A percentile compares a stretch with the other conserved stretches of the same genome.
These are phyloP conservation scores for Rhizoctonia solani DNA, from an alignment of 1,284 basidiomycete genomes.

Conservation along the genomic window DNA sequence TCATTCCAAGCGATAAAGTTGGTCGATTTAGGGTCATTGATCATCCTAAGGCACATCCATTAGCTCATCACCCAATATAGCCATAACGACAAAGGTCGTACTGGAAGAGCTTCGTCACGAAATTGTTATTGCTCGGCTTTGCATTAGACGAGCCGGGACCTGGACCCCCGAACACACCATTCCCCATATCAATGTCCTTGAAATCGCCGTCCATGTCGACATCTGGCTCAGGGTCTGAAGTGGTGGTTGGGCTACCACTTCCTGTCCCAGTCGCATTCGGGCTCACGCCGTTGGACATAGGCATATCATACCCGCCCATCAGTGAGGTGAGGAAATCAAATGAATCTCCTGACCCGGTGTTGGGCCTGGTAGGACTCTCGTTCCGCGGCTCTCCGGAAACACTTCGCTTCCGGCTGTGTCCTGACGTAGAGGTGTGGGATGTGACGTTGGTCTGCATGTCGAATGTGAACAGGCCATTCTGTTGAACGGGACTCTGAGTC, in stretches of 20 bases:
- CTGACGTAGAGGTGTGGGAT: conserved; percentile 1
- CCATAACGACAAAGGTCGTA: conserved; percentile 49
- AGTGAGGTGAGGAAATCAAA: conserved; percentile 11
- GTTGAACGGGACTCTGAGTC: conserved; percentile 17
- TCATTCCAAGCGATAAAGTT: conserved; percentile 80
- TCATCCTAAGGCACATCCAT: conserved; percentile 60
- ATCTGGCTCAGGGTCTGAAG: conserved; percentile 21
- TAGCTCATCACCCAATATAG: conserved; percentile 1
- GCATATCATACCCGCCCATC: conserved; percentile 9
- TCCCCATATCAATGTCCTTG: conserved; percentile 23
- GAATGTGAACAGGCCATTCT: conserved; percentile 3
- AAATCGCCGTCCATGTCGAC: conserved; percentile 34
- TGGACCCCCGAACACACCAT: conserved; percentile 4
- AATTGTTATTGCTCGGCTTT: conserved; percentile 59
- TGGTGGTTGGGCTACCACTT: conserved; percentile 23
- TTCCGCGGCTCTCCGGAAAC: conserved; percentile 27
- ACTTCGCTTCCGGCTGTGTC: conserved; percentile 21
- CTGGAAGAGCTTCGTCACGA: conserved; percentile 83
- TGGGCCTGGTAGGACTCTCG: conserved; percentile 28
- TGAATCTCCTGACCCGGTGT: neutral
- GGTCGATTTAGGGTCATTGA: conserved; percentile 74
- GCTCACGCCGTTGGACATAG: conserved; percentile 26
- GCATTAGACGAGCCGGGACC: conserved; percentile 5
- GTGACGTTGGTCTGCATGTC: neutral
- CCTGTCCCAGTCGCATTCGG: conserved; percentile 19